Conservation (phyloP, 2,329 filamentous ascomycete genomes). For the Tetracladium maxilliforme region DNA sequence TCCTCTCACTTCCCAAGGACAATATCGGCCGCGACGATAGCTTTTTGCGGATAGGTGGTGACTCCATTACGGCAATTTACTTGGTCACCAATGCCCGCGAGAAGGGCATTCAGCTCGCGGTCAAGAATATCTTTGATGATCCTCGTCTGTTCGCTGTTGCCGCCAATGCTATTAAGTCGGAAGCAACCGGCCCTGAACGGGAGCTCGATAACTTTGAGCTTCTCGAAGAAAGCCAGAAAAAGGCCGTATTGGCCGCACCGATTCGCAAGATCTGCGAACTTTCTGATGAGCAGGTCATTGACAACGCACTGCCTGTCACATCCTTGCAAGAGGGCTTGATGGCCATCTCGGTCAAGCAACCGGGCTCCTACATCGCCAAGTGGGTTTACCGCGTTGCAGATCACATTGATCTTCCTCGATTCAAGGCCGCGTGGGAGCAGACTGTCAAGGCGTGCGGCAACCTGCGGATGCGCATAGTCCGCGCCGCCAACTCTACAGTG, state of each 20-base stretch:
- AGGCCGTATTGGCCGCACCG: too few species aligned
- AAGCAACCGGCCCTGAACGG: too few species aligned
- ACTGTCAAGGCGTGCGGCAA: constrained; percentile 3
- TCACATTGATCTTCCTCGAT: constrained; percentile 1
- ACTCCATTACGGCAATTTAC: constrained; percentile 25
- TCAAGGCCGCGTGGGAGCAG: constrained; percentile 4
- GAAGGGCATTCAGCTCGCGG: too few species aligned
- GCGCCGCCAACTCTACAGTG: too few species aligned
- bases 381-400: constrained; percentile 3
- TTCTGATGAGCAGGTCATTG: constrained; percentile 4
- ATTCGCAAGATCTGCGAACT: too few species aligned
- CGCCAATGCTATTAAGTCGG: too few species aligned
- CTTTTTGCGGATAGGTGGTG: constrained; percentile 8
- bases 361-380: constrained; percentile 12
- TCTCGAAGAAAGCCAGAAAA: too few species aligned
- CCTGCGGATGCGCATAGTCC: constrained; percentile 7
- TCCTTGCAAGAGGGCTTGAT: constrained; percentile 13
- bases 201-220: too few species aligned
- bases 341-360: constrained; percentile 8
- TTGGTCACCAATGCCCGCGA: too few species aligned
- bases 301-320: constrained; percentile 13
- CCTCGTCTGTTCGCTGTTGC: too few species aligned
- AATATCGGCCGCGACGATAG: constrained; percentile 4
- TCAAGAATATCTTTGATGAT: constrained; percentile 22
- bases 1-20: constrained; percentile 5